A percentile compares a stretch with the other conserved stretches of the same genome.
Conservation (phyloP, 2,329 filamentous ascomycete genomes). For the Hortaea werneckii region DNA sequence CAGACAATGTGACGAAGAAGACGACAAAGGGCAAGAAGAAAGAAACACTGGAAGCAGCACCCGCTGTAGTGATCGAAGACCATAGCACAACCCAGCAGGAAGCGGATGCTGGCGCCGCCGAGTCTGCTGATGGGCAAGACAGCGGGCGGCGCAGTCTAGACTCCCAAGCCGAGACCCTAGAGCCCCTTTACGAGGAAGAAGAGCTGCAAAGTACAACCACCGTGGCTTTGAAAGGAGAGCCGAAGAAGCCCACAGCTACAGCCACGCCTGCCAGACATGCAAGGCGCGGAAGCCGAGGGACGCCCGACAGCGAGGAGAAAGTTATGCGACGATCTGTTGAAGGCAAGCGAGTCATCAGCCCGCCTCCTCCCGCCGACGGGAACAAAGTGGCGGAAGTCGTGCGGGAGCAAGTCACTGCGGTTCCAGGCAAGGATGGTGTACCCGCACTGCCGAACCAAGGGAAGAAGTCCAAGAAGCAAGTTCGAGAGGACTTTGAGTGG, state of each 20-base stretch:
- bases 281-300: constrained; percentile 14
- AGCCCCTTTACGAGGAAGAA: constrained; percentile 26
- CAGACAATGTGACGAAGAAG: constrained; percentile 6
- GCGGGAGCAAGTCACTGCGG: constrained; percentile 10
- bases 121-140: constrained; percentile 14
- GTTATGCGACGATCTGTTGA: neutral
- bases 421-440: constrained; percentile 14
- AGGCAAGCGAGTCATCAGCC: constrained; percentile 4
- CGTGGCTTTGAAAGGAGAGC: constrained; percentile 15
- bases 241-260: constrained; percentile 18
- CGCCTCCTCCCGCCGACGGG: constrained; percentile 8
- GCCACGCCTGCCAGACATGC: constrained; percentile 21
- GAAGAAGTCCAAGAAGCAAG: neutral
- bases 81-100: constrained; percentile 2
- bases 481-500: constrained; percentile 21
- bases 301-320: constrained; percentile 6
- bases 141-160: constrained; percentile 14
- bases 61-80: constrained; percentile 1
- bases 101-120: constrained; percentile 15
- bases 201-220: constrained; percentile 12
- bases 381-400: constrained; percentile 11
- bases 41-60: neutral
- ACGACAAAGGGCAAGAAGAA: constrained; percentile 6
- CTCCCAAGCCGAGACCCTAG: constrained; percentile 17
- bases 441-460: constrained; percentile 8